A percentile compares a stretch with the other conserved stretches of the same genome.
phyloP scores from a whole-genome alignment of 306 rosid genomes.

The Prunus davidiana region DNA sequence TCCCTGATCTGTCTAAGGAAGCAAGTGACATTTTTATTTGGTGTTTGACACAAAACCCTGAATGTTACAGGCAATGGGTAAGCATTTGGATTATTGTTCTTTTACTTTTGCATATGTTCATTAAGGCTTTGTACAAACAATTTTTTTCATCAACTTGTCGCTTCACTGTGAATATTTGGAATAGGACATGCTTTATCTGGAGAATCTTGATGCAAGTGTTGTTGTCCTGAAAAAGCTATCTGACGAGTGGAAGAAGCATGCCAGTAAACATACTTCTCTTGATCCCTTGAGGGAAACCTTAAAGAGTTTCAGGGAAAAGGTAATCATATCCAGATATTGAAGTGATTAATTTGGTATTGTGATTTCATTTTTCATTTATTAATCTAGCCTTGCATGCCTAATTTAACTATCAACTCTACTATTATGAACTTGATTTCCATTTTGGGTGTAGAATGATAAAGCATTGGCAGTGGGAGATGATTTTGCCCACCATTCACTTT shows the following conservation, averaged over 20 bases:
- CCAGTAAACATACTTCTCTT: slow-evolving; percentile 51
- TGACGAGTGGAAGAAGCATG: slow-evolving; percentile 59
- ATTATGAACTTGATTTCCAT: neutral
- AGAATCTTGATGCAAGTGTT: slow-evolving; percentile 63
- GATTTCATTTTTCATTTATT: neutral
- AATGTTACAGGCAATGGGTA: slow-evolving; percentile 89
- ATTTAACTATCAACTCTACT: neutral
- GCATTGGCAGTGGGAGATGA: slow-evolving; percentile 50
- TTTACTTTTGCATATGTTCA: neutral
- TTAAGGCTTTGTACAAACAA: neutral
- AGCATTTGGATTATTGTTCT: slow-evolving; percentile 13
- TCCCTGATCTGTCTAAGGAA: slow-evolving; percentile 61
- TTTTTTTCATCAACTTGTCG: slow-evolving; percentile 5
- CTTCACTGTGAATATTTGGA: slow-evolving; percentile 18
- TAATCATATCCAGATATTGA: slow-evolving; percentile 17
- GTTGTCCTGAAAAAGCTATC: slow-evolving; percentile 58
- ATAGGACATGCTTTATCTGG: slow-evolving; percentile 64
- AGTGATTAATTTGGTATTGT: neutral
- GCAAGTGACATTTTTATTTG: slow-evolving; percentile 57
- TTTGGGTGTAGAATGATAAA: slow-evolving; percentile 48
- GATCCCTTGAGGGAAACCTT: slow-evolving; percentile 67
- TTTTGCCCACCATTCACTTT: slow-evolving; percentile 30
- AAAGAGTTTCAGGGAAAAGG: slow-evolving; percentile 64
- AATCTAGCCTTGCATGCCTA: neutral
- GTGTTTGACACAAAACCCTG: slow-evolving; percentile 62